Conservation (phyloP, 129 eudicot species). For the Smallanthus sonchifolius region DNA sequence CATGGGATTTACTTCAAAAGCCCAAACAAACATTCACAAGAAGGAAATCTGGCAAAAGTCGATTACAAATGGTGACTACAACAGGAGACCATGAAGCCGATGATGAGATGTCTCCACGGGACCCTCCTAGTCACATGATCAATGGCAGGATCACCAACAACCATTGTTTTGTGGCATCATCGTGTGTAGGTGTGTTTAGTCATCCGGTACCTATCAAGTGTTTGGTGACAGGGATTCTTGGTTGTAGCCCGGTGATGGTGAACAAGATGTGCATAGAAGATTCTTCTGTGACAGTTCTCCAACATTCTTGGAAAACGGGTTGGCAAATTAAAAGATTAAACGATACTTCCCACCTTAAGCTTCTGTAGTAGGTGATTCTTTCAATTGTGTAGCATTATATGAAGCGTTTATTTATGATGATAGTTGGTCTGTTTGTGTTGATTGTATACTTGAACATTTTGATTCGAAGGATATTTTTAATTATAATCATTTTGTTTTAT, state of each 20-base stretch:
- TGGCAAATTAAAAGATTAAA: constrained; percentile 93
- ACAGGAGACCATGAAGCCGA: constrained; percentile 81
- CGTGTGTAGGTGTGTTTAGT: constrained; percentile 72
- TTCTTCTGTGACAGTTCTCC: constrained; percentile 85
- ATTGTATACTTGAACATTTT: constrained; percentile 27
- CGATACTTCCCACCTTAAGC: constrained; percentile 86
- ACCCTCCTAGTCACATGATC: constrained; percentile 39
- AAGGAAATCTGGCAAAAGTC: constrained; percentile 89
- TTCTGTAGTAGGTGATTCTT: constrained; percentile 62
- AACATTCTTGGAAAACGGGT: constrained; percentile 83
- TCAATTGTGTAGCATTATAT: constrained; percentile 46
- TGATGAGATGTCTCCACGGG: constrained; percentile 83
- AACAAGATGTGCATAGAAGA: constrained; percentile 83
- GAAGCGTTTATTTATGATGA: constrained; percentile 27
- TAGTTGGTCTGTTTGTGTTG: constrained; percentile 26
- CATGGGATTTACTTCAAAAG: constrained; percentile 67
- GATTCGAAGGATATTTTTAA: constrained; percentile 4
- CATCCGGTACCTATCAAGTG: constrained; percentile 85
- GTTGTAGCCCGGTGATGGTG: constrained; percentile 74
- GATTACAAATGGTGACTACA: constrained; percentile 80
- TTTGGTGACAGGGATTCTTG: constrained; percentile 75
- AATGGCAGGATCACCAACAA: constrained; percentile 38
- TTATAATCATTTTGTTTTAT: constrained; percentile 3
- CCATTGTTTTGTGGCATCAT: constrained; percentile 25
- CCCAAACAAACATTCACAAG: constrained; percentile 58